Conservation (phyloP, 495 filamentous ascomycete species). For the Aspergillus funiculosus region DNA sequence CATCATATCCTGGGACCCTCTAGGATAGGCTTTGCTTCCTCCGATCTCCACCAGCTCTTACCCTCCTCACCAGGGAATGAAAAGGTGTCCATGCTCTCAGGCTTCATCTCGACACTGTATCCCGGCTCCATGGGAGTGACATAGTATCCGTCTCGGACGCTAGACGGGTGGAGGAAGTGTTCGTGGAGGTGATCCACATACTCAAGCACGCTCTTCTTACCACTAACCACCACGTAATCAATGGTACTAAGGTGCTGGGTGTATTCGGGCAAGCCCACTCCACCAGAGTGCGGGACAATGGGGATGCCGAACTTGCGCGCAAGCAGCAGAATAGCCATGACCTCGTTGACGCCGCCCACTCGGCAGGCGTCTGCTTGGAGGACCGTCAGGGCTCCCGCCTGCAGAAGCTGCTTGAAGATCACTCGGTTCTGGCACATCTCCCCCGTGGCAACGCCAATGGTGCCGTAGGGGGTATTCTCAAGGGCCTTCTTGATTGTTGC, state of each 20-base stretch:
- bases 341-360: slow-evolving; percentile 88
- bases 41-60: slow-evolving; percentile 75
- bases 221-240: slow-evolving; percentile 84
- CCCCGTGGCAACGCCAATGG: slow-evolving; percentile 82
- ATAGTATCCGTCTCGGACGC: slow-evolving; percentile 81
- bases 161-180: slow-evolving; percentile 78
- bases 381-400: slow-evolving; percentile 72
- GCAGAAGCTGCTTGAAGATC: slow-evolving; percentile 87
- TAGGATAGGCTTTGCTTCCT: slow-evolving; percentile 62
- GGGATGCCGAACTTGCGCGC: slow-evolving; percentile 79
- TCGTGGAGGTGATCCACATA: slow-evolving; percentile 93
- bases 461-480: slow-evolving; percentile 51
- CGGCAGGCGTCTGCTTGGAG: slow-evolving; percentile 91
- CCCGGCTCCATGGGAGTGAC: slow-evolving; percentile 76
- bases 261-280: slow-evolving; percentile 89
- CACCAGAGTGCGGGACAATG: slow-evolving; percentile 83
- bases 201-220: slow-evolving; percentile 76
- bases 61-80: slow-evolving; percentile 69
- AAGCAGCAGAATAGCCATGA: slow-evolving; percentile 83
- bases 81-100: slow-evolving; percentile 74
- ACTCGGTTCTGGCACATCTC: slow-evolving; percentile 97
- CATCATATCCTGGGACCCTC: slow-evolving; percentile 44
- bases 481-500: slow-evolving; percentile 77
- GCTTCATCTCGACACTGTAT: slow-evolving; percentile 91
- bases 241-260: slow-evolving; percentile 92